Evolutionary conservation across 2,329 filamentous ascomycete genomes (phyloP).

Genomic region (Nemania bipapillata): DNA sequence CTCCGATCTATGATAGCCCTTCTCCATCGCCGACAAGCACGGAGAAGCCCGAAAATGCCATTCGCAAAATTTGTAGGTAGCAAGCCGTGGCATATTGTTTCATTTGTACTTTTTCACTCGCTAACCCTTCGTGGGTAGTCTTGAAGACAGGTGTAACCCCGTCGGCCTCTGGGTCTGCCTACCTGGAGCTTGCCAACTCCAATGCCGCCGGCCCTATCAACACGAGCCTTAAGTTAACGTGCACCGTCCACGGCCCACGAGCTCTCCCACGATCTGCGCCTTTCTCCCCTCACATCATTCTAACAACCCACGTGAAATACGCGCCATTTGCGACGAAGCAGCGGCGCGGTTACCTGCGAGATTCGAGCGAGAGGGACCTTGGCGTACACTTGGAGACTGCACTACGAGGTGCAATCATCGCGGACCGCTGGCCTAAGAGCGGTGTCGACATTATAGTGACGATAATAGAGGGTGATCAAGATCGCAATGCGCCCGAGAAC

Average conservation of each 20-base stretch:
- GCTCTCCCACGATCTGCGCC: constrained; percentile 88
- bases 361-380: constrained; percentile 86
- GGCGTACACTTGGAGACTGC: constrained; percentile 92
- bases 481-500: constrained; percentile 63
- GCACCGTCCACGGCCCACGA: constrained; percentile 91
- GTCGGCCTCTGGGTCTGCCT: constrained; percentile 92
- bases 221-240: constrained; percentile 87
- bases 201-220: constrained; percentile 58
- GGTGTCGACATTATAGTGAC: constrained; percentile 95
- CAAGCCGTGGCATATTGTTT: constrained; percentile 11
- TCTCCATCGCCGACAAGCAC: constrained; percentile 45
- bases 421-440: constrained; percentile 97
- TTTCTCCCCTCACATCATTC: constrained; percentile 90
- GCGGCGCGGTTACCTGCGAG: constrained; percentile 85
- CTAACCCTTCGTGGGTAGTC: constrained; percentile 57
- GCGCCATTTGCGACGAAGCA: constrained; percentile 89
- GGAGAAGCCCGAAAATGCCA: constrained; percentile 72
- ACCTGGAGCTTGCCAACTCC: constrained; percentile 73
- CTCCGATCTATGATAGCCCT: constrained; percentile 73
- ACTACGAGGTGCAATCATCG: constrained; percentile 87
- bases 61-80: constrained; percentile 85
- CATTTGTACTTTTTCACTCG: background rate
- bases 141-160: constrained; percentile 92
- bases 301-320: constrained; percentile 95
- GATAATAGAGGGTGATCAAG: constrained; percentile 91